Percentiles rank a stretch among this genome's conserved stretches.
phyloP scores from a whole-genome alignment of 148 eudicot species.

The Nepenthes mirabilis region DNA sequence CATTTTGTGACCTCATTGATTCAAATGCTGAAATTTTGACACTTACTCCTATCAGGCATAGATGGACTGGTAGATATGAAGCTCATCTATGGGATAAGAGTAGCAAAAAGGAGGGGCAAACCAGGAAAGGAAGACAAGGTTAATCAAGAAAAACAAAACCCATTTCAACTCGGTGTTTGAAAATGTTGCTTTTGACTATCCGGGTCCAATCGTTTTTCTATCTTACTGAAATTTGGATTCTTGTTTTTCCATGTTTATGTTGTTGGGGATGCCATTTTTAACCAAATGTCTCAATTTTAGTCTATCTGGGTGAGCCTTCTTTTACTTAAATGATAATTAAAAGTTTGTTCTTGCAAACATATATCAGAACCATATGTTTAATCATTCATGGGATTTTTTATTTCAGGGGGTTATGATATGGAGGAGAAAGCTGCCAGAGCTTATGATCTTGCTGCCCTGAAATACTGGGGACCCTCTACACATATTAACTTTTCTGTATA shows the following conservation, averaged over 20 bases:
- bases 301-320: neutral
- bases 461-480: constrained; percentile 57
- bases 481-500: constrained; percentile 45
- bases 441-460: constrained; percentile 50
- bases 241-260: constrained; percentile 6
- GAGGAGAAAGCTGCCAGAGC: constrained; percentile 62
- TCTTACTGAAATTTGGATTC: neutral
- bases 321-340: neutral
- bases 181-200: neutral
- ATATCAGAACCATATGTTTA: neutral
- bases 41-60: constrained; percentile 2
- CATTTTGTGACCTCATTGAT: neutral
- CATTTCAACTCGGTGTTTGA: neutral
- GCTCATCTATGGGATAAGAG: constrained; percentile 17
- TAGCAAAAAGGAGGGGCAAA: constrained; percentile 13
- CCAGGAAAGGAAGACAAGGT: constrained; percentile 15
- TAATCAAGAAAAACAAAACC: constrained; percentile 2
- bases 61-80: constrained; percentile 16
- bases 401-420: constrained; percentile 47
- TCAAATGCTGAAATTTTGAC: neutral
- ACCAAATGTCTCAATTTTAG: neutral
- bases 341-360: no score
- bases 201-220: neutral
- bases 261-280: neutral
- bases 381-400: neutral